Evolutionary conservation across 176 grass and related monocot genomes (phyloP), one percentile per base, ranked within the genome.

Genomic region (Zoysia pacifica): DNA sequence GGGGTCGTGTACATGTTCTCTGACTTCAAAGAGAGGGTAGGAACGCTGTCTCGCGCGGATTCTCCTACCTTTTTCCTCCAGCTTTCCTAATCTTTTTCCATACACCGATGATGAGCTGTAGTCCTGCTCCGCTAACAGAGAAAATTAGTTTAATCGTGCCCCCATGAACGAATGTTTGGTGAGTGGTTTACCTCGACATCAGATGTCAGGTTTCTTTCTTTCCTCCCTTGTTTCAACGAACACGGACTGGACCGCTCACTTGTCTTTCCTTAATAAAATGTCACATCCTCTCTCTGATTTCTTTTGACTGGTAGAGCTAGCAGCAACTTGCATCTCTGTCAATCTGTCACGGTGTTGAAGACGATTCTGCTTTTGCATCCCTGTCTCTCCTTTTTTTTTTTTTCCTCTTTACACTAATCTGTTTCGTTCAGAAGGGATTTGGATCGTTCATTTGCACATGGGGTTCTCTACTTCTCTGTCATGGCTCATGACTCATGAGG

Each of bases 201-300:
- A 48, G 87, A 81, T 73, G 78, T 56, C 77, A 72, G 15, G 87
- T 67, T 89, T 67, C 82, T 88, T 62, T 84, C 81, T 15, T 83
- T 28, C 51, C 39, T 44, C n/a, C 43, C 37, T 45, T 5, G 16
- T 58, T 72, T 61, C 60, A 86, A 73, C 87, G 72, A 89, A 86
- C 73, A 54, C 67, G 15, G 82, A 85, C 82, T 85, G 60, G 78
- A 89, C 87, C 77, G 70, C 77, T 85, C 59, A 89, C 82, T 89
- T 89, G 87, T 85, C 82, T 70, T 52, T 69, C 65, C 65, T 68
- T 81, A 61, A 41, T 39, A 79, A 48, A 79, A 60, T 75, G 71
- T 72, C 70, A 76, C 74, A 11, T 60, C 52, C 16, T 39, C 14
- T 62, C 7, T 6, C 11, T 63, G 7, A 19, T 75, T 40, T 56